Base-by-base conservation (phyloP, 208 protist species). In the Trypanosoma caninum region DNA sequence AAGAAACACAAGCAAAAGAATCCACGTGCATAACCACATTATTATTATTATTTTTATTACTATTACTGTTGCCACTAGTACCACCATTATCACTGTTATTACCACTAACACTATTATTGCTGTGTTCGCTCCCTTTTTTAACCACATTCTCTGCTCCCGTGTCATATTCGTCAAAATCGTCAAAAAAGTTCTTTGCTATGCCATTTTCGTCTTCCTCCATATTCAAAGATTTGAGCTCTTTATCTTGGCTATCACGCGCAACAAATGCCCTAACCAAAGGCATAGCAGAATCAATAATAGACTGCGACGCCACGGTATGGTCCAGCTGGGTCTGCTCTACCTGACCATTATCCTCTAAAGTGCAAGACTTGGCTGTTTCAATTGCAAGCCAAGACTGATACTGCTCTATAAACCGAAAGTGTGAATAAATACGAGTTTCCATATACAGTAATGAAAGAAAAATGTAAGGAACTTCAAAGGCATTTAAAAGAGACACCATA, bases 401-500 rank as follows among this genome's bases (percentile, higher is more conserved):
- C 37, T 52, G 52, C 31, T 72, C 64, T 20, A 76, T 53, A 47
- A 38, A 48, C 40, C 53, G 70, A 59, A 67, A 76, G 34, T 40
- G 42, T 11, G 48, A 18, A 33, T 56, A 44, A 41, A 82, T 63
- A 35, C 73, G 65, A 51, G 58, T 54, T 69, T 94, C 87, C 33
- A 80, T 56, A 5, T 57, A 50, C 1, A 69, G 34, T 34, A 85
- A 76, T 37, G 69, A 71, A 11, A 89, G 58, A 47, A 89, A 48
- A 6, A 69, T 59, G 67, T 79, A 87, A 30, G 87, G 81, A 37
- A 82, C 71, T 40, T 91, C 76, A 25, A 94, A 75, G 9, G 69
- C 69, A 48, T 55, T 51, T n/a, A 74, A 22, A 1, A 91, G 65
- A 10, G 68, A 56, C 10, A 69, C 52, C 42, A 94, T 71, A 18